phyloP scores from a whole-genome alignment of 2,329 filamentous ascomycete species.

The Beauveria sp. region DNA sequence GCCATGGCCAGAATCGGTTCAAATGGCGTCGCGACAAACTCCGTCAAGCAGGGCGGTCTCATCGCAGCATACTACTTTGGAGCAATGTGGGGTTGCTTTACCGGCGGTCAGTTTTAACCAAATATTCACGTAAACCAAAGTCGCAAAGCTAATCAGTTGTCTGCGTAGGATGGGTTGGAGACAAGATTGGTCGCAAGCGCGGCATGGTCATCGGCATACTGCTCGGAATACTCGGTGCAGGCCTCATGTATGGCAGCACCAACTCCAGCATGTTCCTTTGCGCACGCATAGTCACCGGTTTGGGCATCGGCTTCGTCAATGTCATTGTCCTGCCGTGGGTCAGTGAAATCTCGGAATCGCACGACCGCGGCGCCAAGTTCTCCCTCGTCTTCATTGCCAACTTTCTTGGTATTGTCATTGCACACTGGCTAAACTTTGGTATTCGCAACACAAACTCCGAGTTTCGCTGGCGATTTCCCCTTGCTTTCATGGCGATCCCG shows the following conservation, averaged over 20 bases:
- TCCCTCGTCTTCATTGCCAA: conserved; percentile 46
- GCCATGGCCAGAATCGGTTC: conserved; percentile 37
- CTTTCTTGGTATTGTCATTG: conserved; percentile 40
- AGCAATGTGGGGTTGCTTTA: conserved; percentile 41
- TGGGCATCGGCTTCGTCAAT: conserved; percentile 44
- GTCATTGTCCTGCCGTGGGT: conserved; percentile 42
- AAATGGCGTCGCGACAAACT: conserved; percentile 39
- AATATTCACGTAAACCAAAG: not conserved
- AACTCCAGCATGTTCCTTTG: conserved; percentile 40
- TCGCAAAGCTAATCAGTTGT: not conserved
- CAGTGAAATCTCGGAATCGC: conserved; percentile 38
- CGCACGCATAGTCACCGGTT: conserved; percentile 41
- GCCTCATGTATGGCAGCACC: conserved; percentile 37
- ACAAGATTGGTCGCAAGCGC: conserved; percentile 40
- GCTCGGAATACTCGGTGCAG: conserved; percentile 41
- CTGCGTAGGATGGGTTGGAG: conserved; percentile 34
- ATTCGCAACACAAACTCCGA: conserved; percentile 21
- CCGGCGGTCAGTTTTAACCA: conserved; percentile 25
- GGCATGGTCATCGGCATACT: conserved; percentile 38
- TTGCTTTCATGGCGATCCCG: conserved; percentile 34
- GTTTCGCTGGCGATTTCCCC: conserved; percentile 30
- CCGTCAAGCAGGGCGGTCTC: conserved; percentile 43
- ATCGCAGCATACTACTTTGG: conserved; percentile 47
- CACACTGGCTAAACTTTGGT: conserved; percentile 33
- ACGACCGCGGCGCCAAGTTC: conserved; percentile 37